Conservation (phyloP, 2,329 filamentous ascomycete genomes). For the Berkeleyomyces basicola region DNA sequence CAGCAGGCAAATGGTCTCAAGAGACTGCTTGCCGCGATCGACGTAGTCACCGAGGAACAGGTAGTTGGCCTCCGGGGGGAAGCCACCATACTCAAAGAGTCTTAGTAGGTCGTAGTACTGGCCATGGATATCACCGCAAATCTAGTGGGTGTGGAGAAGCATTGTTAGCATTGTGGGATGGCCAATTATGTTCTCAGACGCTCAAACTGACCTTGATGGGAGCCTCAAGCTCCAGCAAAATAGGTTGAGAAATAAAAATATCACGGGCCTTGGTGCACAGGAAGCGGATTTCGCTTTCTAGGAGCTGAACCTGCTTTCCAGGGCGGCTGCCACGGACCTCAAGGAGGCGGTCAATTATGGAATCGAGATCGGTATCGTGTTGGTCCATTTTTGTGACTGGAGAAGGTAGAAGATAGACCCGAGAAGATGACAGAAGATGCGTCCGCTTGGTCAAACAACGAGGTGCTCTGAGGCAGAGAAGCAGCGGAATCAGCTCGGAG, state of each 20-base stretch:
- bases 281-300: constrained; percentile 91
- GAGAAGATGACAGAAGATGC: neutral
- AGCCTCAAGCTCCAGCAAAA: constrained; percentile 90
- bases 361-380: constrained; percentile 93
- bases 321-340: constrained; percentile 96
- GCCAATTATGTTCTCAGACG: neutral
- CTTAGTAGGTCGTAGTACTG: constrained; percentile 98
- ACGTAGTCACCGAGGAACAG: constrained; percentile 99
- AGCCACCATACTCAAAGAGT: constrained; percentile 95
- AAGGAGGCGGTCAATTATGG: constrained; percentile 94
- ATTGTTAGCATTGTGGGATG: constrained; percentile 12
- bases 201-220: constrained; percentile 74
- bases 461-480: constrained; percentile 1
- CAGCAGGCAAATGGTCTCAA: constrained; percentile 94
- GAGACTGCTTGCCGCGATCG: constrained; percentile 95
- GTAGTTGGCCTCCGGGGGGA: constrained; percentile 97
- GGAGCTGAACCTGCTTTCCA: constrained; percentile 93
- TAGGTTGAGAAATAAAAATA: constrained; percentile 99
- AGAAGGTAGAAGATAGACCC: neutral
- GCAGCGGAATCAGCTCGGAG: constrained; percentile 5
- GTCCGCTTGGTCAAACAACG: neutral
- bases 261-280: constrained; percentile 97
- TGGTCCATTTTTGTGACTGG: constrained; percentile 32
- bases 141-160: constrained; percentile 36
- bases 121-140: constrained; percentile 97